phyloP scores from a whole-genome alignment of 2,329 filamentous ascomycete genomes.

The Cladosporium velox region DNA sequence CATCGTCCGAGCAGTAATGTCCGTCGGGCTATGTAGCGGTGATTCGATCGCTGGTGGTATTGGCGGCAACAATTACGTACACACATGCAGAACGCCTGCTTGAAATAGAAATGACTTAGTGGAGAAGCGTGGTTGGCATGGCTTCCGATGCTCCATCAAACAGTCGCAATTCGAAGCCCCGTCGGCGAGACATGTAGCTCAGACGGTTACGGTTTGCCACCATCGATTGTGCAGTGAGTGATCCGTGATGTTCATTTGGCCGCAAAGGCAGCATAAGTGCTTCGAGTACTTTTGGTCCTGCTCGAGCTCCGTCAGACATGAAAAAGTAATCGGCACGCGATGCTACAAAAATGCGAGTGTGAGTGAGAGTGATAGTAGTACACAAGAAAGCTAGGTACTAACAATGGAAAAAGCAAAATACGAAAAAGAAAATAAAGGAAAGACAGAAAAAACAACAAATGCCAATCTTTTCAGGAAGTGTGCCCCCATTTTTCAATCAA shows the following conservation, averaged over 20 bases:
- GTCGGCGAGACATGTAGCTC: background rate
- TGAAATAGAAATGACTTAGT: background rate
- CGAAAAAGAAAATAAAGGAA: background rate
- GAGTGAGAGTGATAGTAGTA: background rate
- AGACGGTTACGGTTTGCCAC: background rate
- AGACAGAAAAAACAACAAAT: conserved; percentile 3
- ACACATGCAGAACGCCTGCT: background rate
- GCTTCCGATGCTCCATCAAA: too few species aligned
- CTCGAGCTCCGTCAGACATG: too few species aligned
- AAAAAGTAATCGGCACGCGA: background rate
- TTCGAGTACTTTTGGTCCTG: too few species aligned
- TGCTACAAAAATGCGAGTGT: background rate
- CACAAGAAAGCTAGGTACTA: background rate
- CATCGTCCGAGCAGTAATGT: too few species aligned
- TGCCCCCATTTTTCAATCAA: conserved; percentile 4
- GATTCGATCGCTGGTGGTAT: background rate
- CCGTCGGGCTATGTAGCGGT: background rate
- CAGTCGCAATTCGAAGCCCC: background rate
- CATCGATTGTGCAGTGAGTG: background rate
- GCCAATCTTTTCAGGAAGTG: conserved; percentile 12
- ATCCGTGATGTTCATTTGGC: background rate
- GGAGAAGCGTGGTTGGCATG: background rate
- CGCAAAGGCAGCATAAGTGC: background rate
- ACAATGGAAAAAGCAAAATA: conserved; percentile 1
- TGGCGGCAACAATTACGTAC: too few species aligned